Evolutionary conservation across 345 rosid genomes (phyloP).

Genomic region (Theobroma cacao): DNA sequence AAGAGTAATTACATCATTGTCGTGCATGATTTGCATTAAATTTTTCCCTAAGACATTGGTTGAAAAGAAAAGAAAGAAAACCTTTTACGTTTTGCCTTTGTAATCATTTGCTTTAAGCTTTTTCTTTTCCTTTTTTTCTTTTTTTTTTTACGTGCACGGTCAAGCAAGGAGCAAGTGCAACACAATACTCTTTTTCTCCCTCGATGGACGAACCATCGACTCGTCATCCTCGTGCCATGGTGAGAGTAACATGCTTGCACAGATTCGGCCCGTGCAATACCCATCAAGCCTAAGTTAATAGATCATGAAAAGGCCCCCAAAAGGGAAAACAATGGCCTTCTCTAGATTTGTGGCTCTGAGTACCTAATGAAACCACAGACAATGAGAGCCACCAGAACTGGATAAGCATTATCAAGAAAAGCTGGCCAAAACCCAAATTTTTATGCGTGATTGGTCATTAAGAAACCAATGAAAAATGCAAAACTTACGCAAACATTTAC

Average conservation of each 20-base stretch:
- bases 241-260: not conserved
- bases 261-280: not conserved
- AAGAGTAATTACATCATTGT: not conserved
- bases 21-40: not conserved
- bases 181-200: not conserved
- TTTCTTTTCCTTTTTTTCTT: too few relatives aligned
- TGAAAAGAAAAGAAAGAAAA: not conserved
- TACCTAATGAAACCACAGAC: not conserved
- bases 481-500: not conserved
- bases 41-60: not conserved
- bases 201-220: not conserved
- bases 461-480: not conserved
- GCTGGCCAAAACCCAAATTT: not conserved
- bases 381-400: constrained; percentile 10
- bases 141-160: not conserved
- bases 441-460: not conserved
- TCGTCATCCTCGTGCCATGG: too few relatives aligned
- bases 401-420: constrained; percentile 3
- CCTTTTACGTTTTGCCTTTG: not conserved
- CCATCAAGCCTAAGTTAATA: not conserved
- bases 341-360: not conserved
- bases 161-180: not conserved
- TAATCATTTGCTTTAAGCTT: not conserved
- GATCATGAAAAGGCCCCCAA: not conserved
- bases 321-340: not conserved